These are phyloP conservation scores for Penicillium sp. DNA, from an alignment of 2,329 filamentous ascomycete genomes.

Conservation along the genomic window DNA sequence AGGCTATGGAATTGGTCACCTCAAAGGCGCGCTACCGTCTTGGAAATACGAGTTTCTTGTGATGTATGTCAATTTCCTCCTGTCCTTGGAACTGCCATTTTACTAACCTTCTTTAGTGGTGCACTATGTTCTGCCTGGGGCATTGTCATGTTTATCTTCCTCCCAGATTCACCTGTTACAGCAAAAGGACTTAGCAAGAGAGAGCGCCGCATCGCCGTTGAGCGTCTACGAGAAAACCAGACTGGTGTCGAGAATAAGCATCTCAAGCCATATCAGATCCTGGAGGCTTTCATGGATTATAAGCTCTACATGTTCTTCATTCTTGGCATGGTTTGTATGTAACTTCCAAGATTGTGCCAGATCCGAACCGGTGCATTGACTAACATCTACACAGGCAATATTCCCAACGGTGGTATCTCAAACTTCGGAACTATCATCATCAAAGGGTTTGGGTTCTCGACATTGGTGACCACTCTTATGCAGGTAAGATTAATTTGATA, in stretches of 20 bases:
- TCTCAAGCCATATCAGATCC: constrained; percentile 54
- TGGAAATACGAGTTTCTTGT: constrained; percentile 70
- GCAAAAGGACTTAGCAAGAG: constrained; percentile 50
- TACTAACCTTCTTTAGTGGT: constrained; percentile 26
- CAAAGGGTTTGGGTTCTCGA: constrained; percentile 55
- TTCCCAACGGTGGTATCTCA: constrained; percentile 56
- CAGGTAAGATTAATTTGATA: constrained; percentile 30
- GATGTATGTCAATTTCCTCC: constrained; percentile 37
- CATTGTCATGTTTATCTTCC: constrained; percentile 54
- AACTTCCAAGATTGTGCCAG: too few relatives aligned
- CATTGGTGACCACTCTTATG: constrained; percentile 54
- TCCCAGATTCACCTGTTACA: constrained; percentile 58
- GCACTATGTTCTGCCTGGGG: constrained; percentile 60
- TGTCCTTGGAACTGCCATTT: neutral
- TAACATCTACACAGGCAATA: constrained; percentile 35
- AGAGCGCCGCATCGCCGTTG: constrained; percentile 55
- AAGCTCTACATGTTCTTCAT: constrained; percentile 59
- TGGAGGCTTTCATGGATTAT: constrained; percentile 56
- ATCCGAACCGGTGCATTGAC: too few relatives aligned
- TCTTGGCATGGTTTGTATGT: constrained; percentile 46
- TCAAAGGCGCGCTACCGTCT: constrained; percentile 53
- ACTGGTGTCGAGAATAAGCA: constrained; percentile 58
- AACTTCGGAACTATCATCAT: constrained; percentile 61
- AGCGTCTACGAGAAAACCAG: constrained; percentile 55
- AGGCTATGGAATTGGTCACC: constrained; percentile 60